Evolutionary conservation across 805 yeast species (phyloP).

Genomic region (Myxozyma neotropica): DNA sequence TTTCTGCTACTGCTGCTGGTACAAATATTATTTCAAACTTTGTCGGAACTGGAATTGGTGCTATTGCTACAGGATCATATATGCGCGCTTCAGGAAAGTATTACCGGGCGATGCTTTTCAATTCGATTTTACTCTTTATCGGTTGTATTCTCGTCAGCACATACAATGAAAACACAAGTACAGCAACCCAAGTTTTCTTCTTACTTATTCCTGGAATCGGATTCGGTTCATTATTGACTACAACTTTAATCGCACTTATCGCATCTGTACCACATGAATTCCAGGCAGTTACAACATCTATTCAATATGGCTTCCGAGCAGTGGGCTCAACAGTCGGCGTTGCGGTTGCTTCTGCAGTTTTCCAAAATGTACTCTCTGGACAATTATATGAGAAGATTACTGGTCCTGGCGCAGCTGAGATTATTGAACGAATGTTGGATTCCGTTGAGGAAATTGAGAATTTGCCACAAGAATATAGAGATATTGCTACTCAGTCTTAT

Average conservation of each 20-base stretch:
- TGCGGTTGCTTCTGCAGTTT: constrained; percentile 65
- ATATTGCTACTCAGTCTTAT: constrained; percentile 51
- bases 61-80: constrained; percentile 65
- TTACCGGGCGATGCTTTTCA: constrained; percentile 49
- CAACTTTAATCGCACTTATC: constrained; percentile 71
- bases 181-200: constrained; percentile 49
- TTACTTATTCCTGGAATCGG: constrained; percentile 63
- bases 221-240: constrained; percentile 67
- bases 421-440: constrained; percentile 50
- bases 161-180: constrained; percentile 34
- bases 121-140: constrained; percentile 49
- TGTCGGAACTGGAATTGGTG: constrained; percentile 66
- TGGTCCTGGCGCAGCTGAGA: constrained; percentile 37
- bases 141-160: constrained; percentile 50
- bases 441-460: constrained; percentile 54
- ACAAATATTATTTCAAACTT: constrained; percentile 56
- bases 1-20: constrained; percentile 61
- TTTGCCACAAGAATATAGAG: constrained; percentile 51
- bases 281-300: constrained; percentile 86
- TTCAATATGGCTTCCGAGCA: constrained; percentile 84
- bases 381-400: constrained; percentile 39
- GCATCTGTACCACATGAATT: constrained; percentile 68
- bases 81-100: constrained; percentile 72
- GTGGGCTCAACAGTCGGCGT: constrained; percentile 88
- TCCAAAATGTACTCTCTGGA: constrained; percentile 52